Evolutionary conservation across 2,329 filamentous ascomycete genomes (phyloP).

Genomic region (Colletotrichum sansevieriae): DNA sequence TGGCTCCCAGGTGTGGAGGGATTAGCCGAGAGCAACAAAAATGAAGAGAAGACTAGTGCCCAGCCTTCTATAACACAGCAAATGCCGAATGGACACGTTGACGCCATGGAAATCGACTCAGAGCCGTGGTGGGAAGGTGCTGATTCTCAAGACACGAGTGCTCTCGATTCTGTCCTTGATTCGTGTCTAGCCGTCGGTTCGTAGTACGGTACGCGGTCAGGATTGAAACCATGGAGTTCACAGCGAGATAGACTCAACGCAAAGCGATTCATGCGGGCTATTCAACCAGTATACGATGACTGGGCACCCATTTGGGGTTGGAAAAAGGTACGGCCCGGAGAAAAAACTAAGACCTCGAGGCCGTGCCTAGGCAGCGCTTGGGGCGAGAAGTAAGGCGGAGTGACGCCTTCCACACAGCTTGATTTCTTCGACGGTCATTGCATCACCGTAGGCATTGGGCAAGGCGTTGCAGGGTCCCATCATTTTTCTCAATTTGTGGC

Average conservation of each 20-base stretch:
- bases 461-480: conserved; percentile 31
- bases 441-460: conserved; percentile 36
- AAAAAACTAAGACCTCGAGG: not conserved
- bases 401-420: not conserved
- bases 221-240: conserved; percentile 10
- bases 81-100: conserved; percentile 63
- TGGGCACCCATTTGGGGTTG: conserved; percentile 34
- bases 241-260: conserved; percentile 27
- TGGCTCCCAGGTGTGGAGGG: conserved; percentile 55
- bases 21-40: conserved; percentile 15
- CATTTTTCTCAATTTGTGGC: not conserved
- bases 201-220: conserved; percentile 31
- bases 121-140: conserved; percentile 74
- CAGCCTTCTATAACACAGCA: conserved; percentile 50
- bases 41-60: conserved; percentile 47
- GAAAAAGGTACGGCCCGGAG: not conserved
- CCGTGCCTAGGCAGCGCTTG: not conserved
- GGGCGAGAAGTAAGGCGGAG: not conserved
- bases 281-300: conserved; percentile 24
- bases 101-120: conserved; percentile 71
- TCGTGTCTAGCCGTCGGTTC: conserved; percentile 65
- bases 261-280: conserved; percentile 27
- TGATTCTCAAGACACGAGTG: conserved; percentile 62
- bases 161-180: conserved; percentile 69
- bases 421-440: conserved; percentile 12